phyloP scores from a whole-genome alignment of 1,284 basidiomycete genomes.

The Trametes polyzona region DNA sequence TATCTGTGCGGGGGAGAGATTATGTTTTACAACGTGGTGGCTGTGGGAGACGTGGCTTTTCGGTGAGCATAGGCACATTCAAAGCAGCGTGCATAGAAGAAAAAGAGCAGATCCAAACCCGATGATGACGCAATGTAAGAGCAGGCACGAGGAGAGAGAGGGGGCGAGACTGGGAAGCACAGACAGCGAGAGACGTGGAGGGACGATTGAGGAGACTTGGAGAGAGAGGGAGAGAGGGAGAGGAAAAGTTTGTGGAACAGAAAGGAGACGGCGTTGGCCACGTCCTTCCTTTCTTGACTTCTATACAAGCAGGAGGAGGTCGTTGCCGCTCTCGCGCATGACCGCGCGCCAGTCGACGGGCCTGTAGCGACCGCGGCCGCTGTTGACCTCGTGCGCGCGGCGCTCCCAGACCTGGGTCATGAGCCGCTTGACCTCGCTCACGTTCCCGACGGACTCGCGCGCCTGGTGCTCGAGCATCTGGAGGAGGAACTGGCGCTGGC shows the following conservation, averaged over 20 bases:
- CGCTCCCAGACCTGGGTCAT: conserved; percentile 64
- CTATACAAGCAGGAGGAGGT: conserved; percentile 66
- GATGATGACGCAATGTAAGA: no score
- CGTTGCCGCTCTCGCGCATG: conserved; percentile 47
- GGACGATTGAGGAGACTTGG: background rate
- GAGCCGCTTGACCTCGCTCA: conserved; percentile 54
- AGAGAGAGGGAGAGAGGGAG: background rate
- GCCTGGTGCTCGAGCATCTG: conserved; percentile 53
- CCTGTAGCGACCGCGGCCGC: conserved; percentile 30
- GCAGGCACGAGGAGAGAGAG: background rate
- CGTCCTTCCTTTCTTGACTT: conserved; percentile 18
- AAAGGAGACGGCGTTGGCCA: background rate
- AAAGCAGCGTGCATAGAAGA: background rate
- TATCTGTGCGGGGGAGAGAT: conserved; percentile 9
- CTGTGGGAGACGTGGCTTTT: conserved; percentile 14
- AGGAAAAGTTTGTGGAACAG: background rate
- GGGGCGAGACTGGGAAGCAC: background rate
- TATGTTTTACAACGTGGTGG: conserved; percentile 10
- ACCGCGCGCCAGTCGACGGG: conserved; percentile 65
- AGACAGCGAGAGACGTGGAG: background rate
- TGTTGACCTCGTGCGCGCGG: conserved; percentile 33
- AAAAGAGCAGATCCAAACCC: conserved; percentile 7
- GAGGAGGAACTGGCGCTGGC: conserved; percentile 50
- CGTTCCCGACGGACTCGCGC: conserved; percentile 61
- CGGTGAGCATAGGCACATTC: conserved; percentile 2